Evolutionary conservation across 305 asterid genomes (phyloP), one percentile per base, ranked within the genome.

Genomic region (Fraxinus baroniana): DNA sequence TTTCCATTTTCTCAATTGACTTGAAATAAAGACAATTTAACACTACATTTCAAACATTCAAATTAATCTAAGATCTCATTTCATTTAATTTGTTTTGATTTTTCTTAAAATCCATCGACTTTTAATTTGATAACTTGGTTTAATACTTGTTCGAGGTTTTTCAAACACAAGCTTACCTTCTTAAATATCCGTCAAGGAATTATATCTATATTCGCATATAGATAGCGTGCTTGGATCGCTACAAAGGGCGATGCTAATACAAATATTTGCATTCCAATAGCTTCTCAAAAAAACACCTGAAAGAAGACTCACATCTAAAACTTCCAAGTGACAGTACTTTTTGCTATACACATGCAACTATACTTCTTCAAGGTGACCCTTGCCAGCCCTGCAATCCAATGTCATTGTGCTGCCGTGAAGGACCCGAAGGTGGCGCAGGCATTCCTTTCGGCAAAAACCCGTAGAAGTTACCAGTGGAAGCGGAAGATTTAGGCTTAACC

Each of bases 351-450:
- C 52, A 41, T 41, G 52, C 52, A 41, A 41, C 52, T 41, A 46
- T 77, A 22, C 73, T 22, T 68, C 84, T 46, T 85, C 86, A 83
- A 22, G 86, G 89, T 9, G 35, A 82, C 0, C 60, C 60, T 46
- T 46, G 57, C 57, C 57, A 3, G 36, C 72, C 79, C 17, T 90
- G 80, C 82, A 84, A 2, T 46, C 97, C 92, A 77, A 91, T 83
- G 81, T 37, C 84, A 35, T 93, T 92, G 89, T 91, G 95, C 85
- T 92, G 78, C 6, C n/a, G 24, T 6, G 98, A 93, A 60, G 98
- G 97, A 66, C 87, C 93, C 7, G 97, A 92, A 41, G 98, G 97
- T 30, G 97, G 98, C 18, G 88, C 79, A 0, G 97, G 95, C 13
- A 84, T 77, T 82, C 93, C 95, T 87, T 92, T 92, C 0, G 98